phyloP scores from a whole-genome alignment of 2,329 filamentous ascomycete species.

The Beauveria scarabaeidicola region DNA sequence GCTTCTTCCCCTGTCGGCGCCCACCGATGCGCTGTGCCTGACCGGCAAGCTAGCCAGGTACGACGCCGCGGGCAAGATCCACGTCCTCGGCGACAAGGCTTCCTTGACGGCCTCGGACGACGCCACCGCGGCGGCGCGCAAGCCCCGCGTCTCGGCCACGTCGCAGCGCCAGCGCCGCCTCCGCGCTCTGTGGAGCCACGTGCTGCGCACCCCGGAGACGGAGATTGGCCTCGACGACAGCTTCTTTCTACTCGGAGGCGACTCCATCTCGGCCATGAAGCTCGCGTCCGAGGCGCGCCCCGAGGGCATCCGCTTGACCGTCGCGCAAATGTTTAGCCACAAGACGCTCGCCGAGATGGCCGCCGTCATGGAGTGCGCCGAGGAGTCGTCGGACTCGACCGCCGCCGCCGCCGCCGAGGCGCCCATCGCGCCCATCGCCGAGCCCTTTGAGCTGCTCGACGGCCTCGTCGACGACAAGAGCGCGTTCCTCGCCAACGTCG shows the following conservation, averaged over 20 bases:
- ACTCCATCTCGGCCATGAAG: constrained; percentile 54
- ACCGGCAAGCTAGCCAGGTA: constrained; percentile 34
- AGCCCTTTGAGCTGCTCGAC: constrained; percentile 44
- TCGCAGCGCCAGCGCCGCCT: constrained; percentile 36
- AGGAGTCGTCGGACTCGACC: constrained; percentile 18
- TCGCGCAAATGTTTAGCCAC: constrained; percentile 47
- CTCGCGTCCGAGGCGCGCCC: constrained; percentile 46
- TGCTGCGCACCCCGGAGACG: constrained; percentile 35
- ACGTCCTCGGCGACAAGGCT: constrained; percentile 19
- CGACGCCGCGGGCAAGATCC: constrained; percentile 22
- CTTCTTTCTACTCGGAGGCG: constrained; percentile 53
- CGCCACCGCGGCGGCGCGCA: constrained; percentile 10
- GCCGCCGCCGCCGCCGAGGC: constrained; percentile 12
- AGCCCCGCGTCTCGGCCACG: constrained; percentile 28
- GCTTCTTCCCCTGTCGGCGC: constrained; percentile 5
- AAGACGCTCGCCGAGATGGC: constrained; percentile 45
- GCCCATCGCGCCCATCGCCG: constrained; percentile 36
- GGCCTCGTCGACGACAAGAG: constrained; percentile 25
- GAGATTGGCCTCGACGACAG: constrained; percentile 46
- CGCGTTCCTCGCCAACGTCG: constrained; percentile 36
- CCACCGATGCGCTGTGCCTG: constrained; percentile 25
- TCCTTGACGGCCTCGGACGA: constrained; percentile 10
- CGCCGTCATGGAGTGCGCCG: constrained; percentile 31
- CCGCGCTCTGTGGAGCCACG: constrained; percentile 38
- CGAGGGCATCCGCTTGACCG: constrained; percentile 40